Conservation (phyloP, 331 rosid species). For the Pyrus hybrid region DNA sequence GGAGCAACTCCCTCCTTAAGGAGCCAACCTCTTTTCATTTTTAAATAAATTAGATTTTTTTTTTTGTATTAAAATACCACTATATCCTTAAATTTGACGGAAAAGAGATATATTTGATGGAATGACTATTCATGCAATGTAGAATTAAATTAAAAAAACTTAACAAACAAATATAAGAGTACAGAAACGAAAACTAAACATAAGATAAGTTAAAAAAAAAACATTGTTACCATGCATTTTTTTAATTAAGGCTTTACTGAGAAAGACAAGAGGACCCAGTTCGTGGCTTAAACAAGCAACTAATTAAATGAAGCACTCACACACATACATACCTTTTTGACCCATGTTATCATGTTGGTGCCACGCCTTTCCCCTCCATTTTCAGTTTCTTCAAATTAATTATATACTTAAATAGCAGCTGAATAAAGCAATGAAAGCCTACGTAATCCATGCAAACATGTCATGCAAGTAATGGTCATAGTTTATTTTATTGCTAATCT, state of each 20-base stretch:
- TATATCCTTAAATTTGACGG: too few relatives aligned
- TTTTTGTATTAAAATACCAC: too few relatives aligned
- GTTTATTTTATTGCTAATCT: conserved; percentile 18
- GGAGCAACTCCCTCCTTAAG: too few relatives aligned
- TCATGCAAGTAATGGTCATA: conserved; percentile 25
- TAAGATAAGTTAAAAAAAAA: background rate
- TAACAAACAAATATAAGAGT: too few relatives aligned
- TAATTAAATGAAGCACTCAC: conserved; percentile 12
- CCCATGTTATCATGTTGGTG: conserved; percentile 44
- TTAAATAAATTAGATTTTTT: too few relatives aligned
- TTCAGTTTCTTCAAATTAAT: background rate
- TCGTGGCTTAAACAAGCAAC: conserved; percentile 38
- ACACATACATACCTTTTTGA: conserved; percentile 34
- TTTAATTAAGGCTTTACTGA: conserved; percentile 24
- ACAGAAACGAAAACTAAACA: too few relatives aligned
- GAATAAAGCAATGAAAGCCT: conserved; percentile 6
- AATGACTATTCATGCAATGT: too few relatives aligned
- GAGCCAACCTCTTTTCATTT: too few relatives aligned
- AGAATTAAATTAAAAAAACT: too few relatives aligned
- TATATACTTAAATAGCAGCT: background rate
- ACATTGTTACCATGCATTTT: background rate
- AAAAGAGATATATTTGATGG: too few relatives aligned
- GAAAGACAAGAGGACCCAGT: conserved; percentile 52
- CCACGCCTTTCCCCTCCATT: conserved; percentile 12
- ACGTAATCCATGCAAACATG: conserved; percentile 52